Evolutionary conservation across 2,329 filamentous ascomycete species (phyloP), one percentile per base, ranked within the genome.

Genomic region (Claviceps lovelessii): DNA sequence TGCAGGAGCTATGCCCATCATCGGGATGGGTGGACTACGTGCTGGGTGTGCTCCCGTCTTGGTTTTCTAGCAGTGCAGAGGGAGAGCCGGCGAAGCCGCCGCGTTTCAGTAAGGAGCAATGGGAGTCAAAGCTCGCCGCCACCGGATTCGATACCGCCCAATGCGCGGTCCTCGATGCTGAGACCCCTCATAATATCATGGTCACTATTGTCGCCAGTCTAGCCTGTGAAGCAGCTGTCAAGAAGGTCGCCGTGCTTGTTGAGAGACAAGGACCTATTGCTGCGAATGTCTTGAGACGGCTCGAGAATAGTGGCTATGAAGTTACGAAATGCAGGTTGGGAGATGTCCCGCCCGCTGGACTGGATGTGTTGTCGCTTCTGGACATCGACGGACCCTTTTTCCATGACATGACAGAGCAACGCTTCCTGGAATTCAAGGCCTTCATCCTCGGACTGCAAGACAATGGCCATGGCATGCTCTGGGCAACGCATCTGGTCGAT

Each of bases 401-500:
- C 60, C 45, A 52, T 54, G 31, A 57, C 59, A 52, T 44, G 35
- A 55, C 56, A 1, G 37, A 56, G 1, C 41, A 55, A 0, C 41
- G 45, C 0, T 60, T 58, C 10, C 13, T n/a, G 10, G n/a, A 23
- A n/a, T 39, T 55, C 45, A 56, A 56, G 23, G 47, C 49, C 1
- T 47, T 52, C 2, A 49, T 63, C 7, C 23, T n/a, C 3, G n/a
- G 39, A 5, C 9, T 58, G 15, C 55, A 56, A 33, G 49, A 39
- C 1, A 50, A 44, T 3, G 48, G 50, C 4, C 29, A 13, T 28
- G 45, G 45, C 5, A 29, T 66, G 13, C 55, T 69, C 2, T 70
- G 68, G 67, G 49, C 68, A 1, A 69, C 66, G 0, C 55, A 58
- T 0, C 53, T 60, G 3, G 57, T 55, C 10, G 65, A 68, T 31